Evolutionary conservation across 1,284 basidiomycete species (phyloP).

Genomic region (Malassezia equina): DNA sequence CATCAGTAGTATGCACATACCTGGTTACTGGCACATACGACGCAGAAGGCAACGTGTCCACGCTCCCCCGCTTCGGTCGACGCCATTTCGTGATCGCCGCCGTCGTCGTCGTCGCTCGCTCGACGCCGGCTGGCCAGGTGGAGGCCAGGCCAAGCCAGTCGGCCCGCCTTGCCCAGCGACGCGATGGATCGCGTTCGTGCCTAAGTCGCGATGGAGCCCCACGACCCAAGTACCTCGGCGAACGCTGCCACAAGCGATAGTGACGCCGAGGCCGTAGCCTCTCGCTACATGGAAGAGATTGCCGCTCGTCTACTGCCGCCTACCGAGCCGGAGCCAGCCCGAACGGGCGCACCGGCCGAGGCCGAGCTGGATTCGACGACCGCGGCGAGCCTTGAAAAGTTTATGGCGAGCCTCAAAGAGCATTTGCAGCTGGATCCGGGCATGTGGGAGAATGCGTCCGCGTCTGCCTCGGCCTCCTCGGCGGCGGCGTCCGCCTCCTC

Average conservation of each 20-base stretch:
- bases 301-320: conserved; percentile 2
- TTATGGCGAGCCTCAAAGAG: conserved; percentile 29
- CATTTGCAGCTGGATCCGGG: conserved; percentile 10
- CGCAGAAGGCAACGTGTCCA: conserved; percentile 63
- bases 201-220: background rate
- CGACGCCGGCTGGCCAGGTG: background rate
- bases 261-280: conserved; percentile 5
- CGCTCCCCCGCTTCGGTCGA: background rate
- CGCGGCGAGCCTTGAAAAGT: conserved; percentile 28
- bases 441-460: conserved; percentile 5
- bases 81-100: background rate
- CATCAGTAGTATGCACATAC: conserved; percentile 2
- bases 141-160: background rate
- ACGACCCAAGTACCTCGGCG: background rate
- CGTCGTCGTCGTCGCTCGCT: background rate
- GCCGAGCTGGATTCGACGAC: conserved; percentile 21
- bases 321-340: background rate
- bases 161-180: background rate
- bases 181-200: conserved; percentile 1
- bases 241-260: background rate
- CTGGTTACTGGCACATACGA: conserved; percentile 87
- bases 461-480: background rate
- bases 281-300: conserved; percentile 13
- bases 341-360: background rate
- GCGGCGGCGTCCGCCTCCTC: background rate